A percentile compares a stretch with the other conserved stretches of the same genome.
These are phyloP conservation scores for Halteria grandinella DNA, from an alignment of 73 alveolate species.

Conservation along the genomic window DNA sequence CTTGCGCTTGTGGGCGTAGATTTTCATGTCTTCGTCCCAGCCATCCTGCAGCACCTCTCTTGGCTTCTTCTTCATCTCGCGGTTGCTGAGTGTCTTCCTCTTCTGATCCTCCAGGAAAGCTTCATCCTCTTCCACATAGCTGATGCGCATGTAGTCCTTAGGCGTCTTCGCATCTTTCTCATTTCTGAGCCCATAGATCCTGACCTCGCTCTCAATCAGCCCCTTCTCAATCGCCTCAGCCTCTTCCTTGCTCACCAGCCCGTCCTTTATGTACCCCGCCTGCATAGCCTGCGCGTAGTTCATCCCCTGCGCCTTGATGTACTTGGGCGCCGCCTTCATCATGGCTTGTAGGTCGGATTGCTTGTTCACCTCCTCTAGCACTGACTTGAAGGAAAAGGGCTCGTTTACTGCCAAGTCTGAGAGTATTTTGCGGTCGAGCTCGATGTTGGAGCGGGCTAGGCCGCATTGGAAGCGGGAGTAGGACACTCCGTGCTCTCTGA, in stretches of 20 bases:
- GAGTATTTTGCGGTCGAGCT: conserved; percentile 81
- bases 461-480: conserved; percentile 79
- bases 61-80: conserved; percentile 42
- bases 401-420: conserved; percentile 80
- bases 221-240: conserved; percentile 8
- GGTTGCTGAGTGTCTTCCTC: neutral
- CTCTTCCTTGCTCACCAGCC: conserved; percentile 6
- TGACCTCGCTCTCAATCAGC: neutral
- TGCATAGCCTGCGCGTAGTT: conserved; percentile 5
- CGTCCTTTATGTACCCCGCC: neutral
- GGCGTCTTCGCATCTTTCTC: conserved; percentile 23
- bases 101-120: conserved; percentile 38
- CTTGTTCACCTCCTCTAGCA: conserved; percentile 74
- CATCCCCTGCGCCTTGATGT: neutral
- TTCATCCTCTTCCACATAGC: conserved; percentile 50
- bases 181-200: neutral
- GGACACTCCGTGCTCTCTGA: conserved; percentile 75
- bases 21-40: conserved; percentile 40
- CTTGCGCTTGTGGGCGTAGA: neutral
- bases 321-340: conserved; percentile 16
- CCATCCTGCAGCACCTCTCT: conserved; percentile 21
- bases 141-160: conserved; percentile 27
- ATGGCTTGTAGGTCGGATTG: neutral
- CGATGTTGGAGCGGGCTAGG: conserved; percentile 74
- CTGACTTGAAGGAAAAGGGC: conserved; percentile 84